These are phyloP conservation scores for Phytophthora pistaciae DNA, from an alignment of 352 stramenopile species.

Conservation along the genomic window DNA sequence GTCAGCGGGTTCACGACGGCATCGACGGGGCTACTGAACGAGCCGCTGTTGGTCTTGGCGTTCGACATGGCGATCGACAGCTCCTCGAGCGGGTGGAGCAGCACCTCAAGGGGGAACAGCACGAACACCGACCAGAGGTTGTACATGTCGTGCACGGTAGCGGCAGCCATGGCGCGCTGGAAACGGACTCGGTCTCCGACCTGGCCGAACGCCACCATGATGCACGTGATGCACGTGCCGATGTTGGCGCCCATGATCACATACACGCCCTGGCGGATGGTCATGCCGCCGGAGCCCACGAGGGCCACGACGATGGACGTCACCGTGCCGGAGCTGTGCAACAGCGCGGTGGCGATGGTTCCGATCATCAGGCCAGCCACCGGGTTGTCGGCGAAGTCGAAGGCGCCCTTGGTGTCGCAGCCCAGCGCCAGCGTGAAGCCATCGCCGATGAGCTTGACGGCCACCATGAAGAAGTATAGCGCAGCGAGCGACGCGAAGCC, in stretches of 20 bases:
- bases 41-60: slow-evolving; percentile 37
- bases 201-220: slow-evolving; percentile 92
- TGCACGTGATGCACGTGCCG: slow-evolving; percentile 91
- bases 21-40: slow-evolving; percentile 57
- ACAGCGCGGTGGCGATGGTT: slow-evolving; percentile 72
- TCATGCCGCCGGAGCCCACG: slow-evolving; percentile 72
- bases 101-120: slow-evolving; percentile 76
- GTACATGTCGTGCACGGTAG: slow-evolving; percentile 82
- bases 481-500: slow-evolving; percentile 46
- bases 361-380: slow-evolving; percentile 83
- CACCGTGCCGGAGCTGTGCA: slow-evolving; percentile 83
- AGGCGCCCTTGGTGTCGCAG: slow-evolving; percentile 70
- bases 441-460: slow-evolving; percentile 81
- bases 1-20: slow-evolving; percentile 50
- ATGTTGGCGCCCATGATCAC: slow-evolving; percentile 95
- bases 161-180: slow-evolving; percentile 68
- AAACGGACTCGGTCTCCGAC: slow-evolving; percentile 78
- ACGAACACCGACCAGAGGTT: slow-evolving; percentile 89
- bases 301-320: slow-evolving; percentile 84
- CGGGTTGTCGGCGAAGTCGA: slow-evolving; percentile 78
- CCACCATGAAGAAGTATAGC: slow-evolving; percentile 88
- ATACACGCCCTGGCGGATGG: slow-evolving; percentile 86
- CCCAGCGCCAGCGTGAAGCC: slow-evolving; percentile 76
- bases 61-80: slow-evolving; percentile 58
- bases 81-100: slow-evolving; percentile 68